Conservation (phyloP, 1,139 yeast species). For the Arxiozyma slooffiae region DNA sequence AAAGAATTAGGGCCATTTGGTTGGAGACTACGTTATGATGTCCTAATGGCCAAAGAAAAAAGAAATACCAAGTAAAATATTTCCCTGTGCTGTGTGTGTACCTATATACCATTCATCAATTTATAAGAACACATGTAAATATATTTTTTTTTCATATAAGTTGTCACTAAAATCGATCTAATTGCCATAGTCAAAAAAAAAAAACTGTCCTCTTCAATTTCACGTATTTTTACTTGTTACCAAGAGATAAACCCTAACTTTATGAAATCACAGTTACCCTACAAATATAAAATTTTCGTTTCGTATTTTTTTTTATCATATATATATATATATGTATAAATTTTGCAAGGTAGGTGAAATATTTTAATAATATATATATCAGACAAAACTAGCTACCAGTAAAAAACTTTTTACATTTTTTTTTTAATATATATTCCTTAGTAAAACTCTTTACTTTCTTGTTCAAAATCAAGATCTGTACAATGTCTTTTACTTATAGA, state of each 20-base stretch:
- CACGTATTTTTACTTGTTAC: background rate
- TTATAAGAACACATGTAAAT: background rate
- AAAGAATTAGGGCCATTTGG: constrained; percentile 89
- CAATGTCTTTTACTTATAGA: constrained; percentile 70
- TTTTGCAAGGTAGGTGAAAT: background rate
- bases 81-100: background rate
- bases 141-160: background rate
- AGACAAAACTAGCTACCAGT: background rate
- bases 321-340: too few species aligned
- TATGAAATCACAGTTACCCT: background rate
- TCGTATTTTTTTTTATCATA: too few species aligned
- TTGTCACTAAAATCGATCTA: background rate
- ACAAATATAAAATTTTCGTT: background rate
- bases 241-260: constrained; percentile 1
- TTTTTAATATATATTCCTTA: too few species aligned
- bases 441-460: background rate
- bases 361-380: background rate
- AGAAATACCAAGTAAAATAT: constrained; percentile 11
- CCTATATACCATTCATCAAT: background rate
- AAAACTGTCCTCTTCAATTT: background rate
- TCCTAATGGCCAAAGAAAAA: constrained; percentile 33
- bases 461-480: constrained; percentile 24
- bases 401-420: too few species aligned
- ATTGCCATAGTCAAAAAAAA: background rate
- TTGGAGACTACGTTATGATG: constrained; percentile 76